Evolutionary conservation across 2,329 filamentous ascomycete species (phyloP).

Genomic region (Raffaelea albimanens): DNA sequence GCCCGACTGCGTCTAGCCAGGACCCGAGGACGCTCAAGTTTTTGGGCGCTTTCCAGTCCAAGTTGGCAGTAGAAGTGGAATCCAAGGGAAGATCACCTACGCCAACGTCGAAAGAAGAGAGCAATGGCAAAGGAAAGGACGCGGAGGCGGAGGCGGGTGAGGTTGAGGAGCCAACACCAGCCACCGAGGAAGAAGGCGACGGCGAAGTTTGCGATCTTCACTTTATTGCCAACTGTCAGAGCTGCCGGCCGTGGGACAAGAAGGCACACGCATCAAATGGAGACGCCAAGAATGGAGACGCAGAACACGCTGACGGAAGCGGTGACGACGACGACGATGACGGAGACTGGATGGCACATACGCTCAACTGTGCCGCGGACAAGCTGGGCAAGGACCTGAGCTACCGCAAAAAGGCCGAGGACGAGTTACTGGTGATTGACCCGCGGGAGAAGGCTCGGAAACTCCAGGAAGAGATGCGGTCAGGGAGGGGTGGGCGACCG

Average conservation of each 20-base stretch:
- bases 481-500: slow-evolving; percentile 15
- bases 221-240: slow-evolving; percentile 92
- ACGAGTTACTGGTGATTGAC: slow-evolving; percentile 89
- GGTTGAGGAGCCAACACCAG: too few relatives aligned
- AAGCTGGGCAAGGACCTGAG: slow-evolving; percentile 83
- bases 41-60: slow-evolving; percentile 70
- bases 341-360: slow-evolving; percentile 77
- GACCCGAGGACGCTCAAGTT: slow-evolving; percentile 60
- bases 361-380: slow-evolving; percentile 79
- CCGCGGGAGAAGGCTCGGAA: slow-evolving; percentile 73
- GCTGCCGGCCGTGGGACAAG: slow-evolving; percentile 76
- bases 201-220: slow-evolving; percentile 80
- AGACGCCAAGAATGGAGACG: slow-evolving; percentile 21
- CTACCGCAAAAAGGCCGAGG: slow-evolving; percentile 84
- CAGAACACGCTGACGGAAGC: slow-evolving; percentile 20
- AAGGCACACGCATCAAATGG: too few relatives aligned
- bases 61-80: slow-evolving; percentile 43
- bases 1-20: slow-evolving; percentile 32
- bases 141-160: slow-evolving; percentile 8
- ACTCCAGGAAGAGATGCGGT: slow-evolving; percentile 55
- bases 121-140: background rate
- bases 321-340: slow-evolving; percentile 48
- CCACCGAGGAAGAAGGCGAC: slow-evolving; percentile 11
- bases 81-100: slow-evolving; percentile 12
- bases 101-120: background rate